A percentile compares a stretch with the other conserved stretches of the same genome.
phyloP scores from a whole-genome alignment of 139 green algal species.

The Closterium sp. region DNA sequence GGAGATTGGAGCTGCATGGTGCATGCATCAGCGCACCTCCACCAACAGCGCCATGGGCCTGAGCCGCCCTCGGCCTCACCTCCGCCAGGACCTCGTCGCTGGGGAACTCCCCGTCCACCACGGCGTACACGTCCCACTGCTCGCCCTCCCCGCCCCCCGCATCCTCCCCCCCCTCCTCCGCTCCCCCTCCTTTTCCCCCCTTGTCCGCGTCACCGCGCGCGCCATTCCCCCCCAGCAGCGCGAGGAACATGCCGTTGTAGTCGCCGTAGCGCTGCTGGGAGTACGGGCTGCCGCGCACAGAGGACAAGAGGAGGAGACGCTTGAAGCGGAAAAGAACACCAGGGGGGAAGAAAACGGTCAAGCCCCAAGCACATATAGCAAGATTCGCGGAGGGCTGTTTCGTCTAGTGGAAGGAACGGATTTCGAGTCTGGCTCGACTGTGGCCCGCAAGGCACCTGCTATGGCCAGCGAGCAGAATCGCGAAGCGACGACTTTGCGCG shows the following conservation, averaged over 20 bases:
- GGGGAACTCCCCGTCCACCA: conserved; percentile 15
- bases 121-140: conserved; percentile 19
- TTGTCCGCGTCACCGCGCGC: not conserved
- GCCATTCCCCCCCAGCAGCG: not conserved
- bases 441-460: not conserved
- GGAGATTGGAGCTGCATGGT: not conserved
- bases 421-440: not conserved
- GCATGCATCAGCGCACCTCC: not conserved
- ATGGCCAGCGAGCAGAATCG: not conserved
- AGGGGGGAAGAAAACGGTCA: no score
- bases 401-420: no score
- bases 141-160: not conserved
- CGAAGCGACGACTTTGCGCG: not conserved
- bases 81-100: not conserved
- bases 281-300: not conserved
- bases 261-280: conserved; percentile 6
- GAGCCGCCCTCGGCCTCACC: no score
- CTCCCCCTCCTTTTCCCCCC: not conserved
- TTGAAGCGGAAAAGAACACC: no score
- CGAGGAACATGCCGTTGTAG: conserved; percentile 15
- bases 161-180: not conserved
- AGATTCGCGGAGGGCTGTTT: no score
- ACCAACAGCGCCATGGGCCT: no score
- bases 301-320: not conserved
- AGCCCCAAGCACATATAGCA: no score